These are phyloP conservation scores for Mucor racemosus DNA, from an alignment of 371 early-diverging fungal genomes.

Conservation along the genomic window DNA sequence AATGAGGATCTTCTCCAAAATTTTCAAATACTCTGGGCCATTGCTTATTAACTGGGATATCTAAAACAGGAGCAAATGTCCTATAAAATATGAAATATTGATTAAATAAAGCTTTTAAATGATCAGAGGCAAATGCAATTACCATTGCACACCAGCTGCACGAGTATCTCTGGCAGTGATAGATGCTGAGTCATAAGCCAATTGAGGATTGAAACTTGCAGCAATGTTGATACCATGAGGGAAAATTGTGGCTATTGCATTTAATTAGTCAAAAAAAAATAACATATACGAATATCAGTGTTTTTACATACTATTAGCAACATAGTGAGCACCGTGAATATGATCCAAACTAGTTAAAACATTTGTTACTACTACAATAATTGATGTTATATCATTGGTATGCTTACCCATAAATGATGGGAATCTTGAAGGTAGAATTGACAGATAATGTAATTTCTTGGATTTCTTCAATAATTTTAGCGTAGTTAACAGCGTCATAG, in stretches of 20 bases:
- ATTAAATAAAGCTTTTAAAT: not conserved
- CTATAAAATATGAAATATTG: slow-evolving; percentile 39
- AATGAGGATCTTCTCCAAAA: slow-evolving; percentile 63
- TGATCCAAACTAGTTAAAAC: slow-evolving; percentile 54
- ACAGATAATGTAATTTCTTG: slow-evolving; percentile 39
- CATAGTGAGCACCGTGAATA: slow-evolving; percentile 72
- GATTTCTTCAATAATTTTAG: slow-evolving; percentile 37
- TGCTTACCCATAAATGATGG: slow-evolving; percentile 46
- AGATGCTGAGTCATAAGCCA: slow-evolving; percentile 53
- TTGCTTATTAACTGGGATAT: slow-evolving; percentile 67
- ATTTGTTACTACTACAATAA: not conserved
- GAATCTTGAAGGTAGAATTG: slow-evolving; percentile 39
- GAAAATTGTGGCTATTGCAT: slow-evolving; percentile 50
- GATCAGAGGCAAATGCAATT: not conserved
- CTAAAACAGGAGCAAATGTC: slow-evolving; percentile 71
- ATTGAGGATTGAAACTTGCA: slow-evolving; percentile 55
- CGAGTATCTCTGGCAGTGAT: slow-evolving; percentile 56
- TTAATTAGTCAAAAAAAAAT: not conserved
- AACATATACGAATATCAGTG: not conserved
- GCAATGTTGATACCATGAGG: slow-evolving; percentile 59
- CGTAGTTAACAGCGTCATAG: slow-evolving; percentile 33
- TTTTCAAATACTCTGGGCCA: slow-evolving; percentile 75
- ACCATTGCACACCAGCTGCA: slow-evolving; percentile 49
- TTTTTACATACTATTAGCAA: slow-evolving; percentile 43
- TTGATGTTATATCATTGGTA: not conserved